These are phyloP conservation scores for Aspergillus ochraceoroseus DNA, from an alignment of 2,329 filamentous ascomycete species.

Conservation along the genomic window DNA sequence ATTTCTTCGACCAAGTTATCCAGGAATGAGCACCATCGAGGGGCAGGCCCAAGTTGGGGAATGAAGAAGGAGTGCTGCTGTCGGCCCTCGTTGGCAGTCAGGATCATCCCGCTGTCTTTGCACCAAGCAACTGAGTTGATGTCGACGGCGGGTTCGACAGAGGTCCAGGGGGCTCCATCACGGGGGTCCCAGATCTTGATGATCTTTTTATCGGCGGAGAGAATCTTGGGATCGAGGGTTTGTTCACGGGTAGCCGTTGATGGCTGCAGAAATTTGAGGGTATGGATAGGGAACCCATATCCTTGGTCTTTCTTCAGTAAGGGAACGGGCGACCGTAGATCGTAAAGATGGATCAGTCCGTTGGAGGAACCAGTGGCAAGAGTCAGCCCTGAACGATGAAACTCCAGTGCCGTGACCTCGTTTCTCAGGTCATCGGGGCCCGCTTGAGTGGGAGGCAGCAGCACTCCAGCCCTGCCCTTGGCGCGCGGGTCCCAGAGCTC, in stretches of 20 bases:
- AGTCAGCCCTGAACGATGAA: constrained; percentile 75
- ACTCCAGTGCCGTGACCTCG: constrained; percentile 82
- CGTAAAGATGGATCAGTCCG: constrained; percentile 84
- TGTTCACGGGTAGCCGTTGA: constrained; percentile 70
- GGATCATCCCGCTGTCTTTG: constrained; percentile 85
- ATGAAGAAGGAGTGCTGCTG: constrained; percentile 95
- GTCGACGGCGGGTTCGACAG: constrained; percentile 89
- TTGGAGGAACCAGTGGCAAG: constrained; percentile 82
- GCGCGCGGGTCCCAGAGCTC: constrained; percentile 94
- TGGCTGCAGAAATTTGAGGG: constrained; percentile 61
- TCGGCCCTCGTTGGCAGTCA: constrained; percentile 94
- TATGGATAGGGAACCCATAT: constrained; percentile 88
- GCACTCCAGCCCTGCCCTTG: constrained; percentile 70
- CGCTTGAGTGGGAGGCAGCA: constrained; percentile 53
- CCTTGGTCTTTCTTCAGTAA: constrained; percentile 91
- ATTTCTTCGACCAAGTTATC: constrained; percentile 99
- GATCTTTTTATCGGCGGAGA: constrained; percentile 89
- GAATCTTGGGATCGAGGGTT: constrained; percentile 64
- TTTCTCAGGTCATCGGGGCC: constrained; percentile 42
- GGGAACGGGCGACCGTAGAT: constrained; percentile 80
- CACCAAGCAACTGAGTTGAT: constrained; percentile 93
- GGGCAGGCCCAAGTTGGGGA: constrained; percentile 85
- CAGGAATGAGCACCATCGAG: constrained; percentile 92
- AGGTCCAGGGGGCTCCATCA: constrained; percentile 85
- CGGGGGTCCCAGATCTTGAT: constrained; percentile 93